Conservation (phyloP, 352 stramenopile species). For the Globisporangium canariense region DNA sequence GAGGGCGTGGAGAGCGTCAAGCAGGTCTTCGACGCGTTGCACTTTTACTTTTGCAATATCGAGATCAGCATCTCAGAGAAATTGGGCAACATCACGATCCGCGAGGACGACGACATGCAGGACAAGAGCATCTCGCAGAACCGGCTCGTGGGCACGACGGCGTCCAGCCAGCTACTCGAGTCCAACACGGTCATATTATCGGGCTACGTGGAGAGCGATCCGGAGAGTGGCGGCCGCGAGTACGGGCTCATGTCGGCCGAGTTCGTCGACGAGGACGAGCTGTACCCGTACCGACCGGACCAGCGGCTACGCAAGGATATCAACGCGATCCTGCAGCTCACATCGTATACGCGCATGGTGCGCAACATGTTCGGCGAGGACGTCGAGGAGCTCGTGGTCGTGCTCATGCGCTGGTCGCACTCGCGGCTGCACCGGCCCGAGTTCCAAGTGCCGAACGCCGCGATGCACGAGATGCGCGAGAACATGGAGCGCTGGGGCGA, state of each 20-base stretch:
- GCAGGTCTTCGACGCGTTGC: constrained; percentile 48
- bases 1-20: constrained; percentile 31
- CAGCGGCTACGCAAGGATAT: constrained; percentile 44
- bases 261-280: constrained; percentile 36
- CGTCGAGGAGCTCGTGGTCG: constrained; percentile 31
- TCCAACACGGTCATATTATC: constrained; percentile 41
- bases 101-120: constrained; percentile 60
- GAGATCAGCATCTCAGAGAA: constrained; percentile 73
- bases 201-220: constrained; percentile 23
- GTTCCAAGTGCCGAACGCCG: constrained; percentile 23
- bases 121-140: constrained; percentile 41
- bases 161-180: constrained; percentile 27
- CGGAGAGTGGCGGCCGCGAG: constrained; percentile 27
- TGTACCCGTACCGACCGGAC: constrained; percentile 35
- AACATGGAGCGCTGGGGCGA: constrained; percentile 41
- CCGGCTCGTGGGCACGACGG: constrained; percentile 41
- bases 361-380: constrained; percentile 19
- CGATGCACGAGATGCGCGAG: constrained; percentile 33
- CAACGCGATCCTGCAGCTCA: constrained; percentile 27
- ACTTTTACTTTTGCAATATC: constrained; percentile 55
- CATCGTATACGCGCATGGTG: constrained; percentile 15
- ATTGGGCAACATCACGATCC: constrained; percentile 64
- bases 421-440: constrained; percentile 27
- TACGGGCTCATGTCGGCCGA: constrained; percentile 38
- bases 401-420: constrained; percentile 38